Evolutionary conservation across 2,329 filamentous ascomycete species (phyloP), one percentile per base, ranked within the genome.

Genomic region (Microdochium bolleyi): DNA sequence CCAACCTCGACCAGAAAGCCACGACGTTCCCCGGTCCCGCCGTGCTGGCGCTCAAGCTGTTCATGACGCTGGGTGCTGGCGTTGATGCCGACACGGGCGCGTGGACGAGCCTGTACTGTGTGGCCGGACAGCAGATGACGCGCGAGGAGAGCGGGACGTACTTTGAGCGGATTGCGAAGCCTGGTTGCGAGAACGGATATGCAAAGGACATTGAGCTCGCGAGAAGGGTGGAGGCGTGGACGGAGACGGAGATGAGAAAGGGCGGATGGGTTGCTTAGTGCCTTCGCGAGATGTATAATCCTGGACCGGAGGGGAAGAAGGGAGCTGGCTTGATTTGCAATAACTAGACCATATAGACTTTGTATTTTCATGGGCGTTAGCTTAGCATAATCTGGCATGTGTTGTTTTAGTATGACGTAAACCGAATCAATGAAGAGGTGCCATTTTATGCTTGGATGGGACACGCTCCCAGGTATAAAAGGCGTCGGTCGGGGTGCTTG

Each of bases 71-170:
- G 44, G 61, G 65, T 9, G 49, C 63, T 9, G 32, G 58, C 10
- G 60, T 38, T 50, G 49, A 62, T 37, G 62, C 64, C 16, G 66
- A 70, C 41, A 66, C 63, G 56, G 67, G 67, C 38, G 62, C 67
- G n/a, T 69, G 60, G 58, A 69, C 58, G 10, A 68, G 63, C 53
- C 37, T 71, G 55, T 71, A 67, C 57, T 67, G 65, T 56, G 67
- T 53, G 11, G 69, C 69, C 50, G 67, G 69, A 57, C 56, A 0
- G 48, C 59, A 69, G 48, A 70, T 70, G 67, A 67, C 57, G 61
- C 54, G 58, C n/a, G 67, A 66, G 58, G 62, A 70, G 61, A 67
- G 67, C 53, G 68, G 68, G 10, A 51, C 22, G 21, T 71, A 71
- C 62, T 55, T 66, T 4, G 64, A 69, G 24, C 63, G 67, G 49